Evolutionary conservation across 176 grass and related monocot species (phyloP).

Genomic region (Saccharum officinarum): DNA sequence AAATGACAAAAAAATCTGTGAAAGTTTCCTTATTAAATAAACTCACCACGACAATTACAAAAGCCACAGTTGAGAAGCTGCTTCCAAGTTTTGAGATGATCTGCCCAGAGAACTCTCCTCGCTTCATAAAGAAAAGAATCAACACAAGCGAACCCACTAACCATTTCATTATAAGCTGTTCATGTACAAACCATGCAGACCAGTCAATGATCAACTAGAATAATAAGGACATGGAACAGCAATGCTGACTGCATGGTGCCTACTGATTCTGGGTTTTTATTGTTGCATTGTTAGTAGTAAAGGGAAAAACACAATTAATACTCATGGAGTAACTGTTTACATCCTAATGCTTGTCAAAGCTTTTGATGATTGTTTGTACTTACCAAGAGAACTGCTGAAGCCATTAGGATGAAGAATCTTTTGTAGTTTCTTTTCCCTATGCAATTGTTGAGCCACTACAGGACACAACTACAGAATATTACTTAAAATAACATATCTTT

Average conservation of each 20-base stretch:
- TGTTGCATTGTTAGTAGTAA: not conserved
- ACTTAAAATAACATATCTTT: conserved; percentile 7
- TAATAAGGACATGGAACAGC: conserved; percentile 41
- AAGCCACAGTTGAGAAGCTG: conserved; percentile 85
- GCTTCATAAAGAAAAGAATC: conserved; percentile 75
- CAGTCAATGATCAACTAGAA: conserved; percentile 73
- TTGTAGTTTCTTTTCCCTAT: conserved; percentile 92
- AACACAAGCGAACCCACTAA: conserved; percentile 64
- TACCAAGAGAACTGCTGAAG: conserved; percentile 80
- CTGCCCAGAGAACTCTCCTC: conserved; percentile 67
- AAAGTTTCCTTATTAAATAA: not conserved
- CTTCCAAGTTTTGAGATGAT: conserved; percentile 86
- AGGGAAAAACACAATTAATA: not conserved
- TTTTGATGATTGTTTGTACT: conserved; percentile 3
- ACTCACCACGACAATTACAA: conserved; percentile 94
- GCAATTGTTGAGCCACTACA: conserved; percentile 97
- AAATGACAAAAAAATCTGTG: too few relatives aligned
- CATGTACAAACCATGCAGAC: conserved; percentile 64
- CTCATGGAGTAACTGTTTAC: not conserved
- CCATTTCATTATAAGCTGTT: conserved; percentile 94
- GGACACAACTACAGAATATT: too few relatives aligned
- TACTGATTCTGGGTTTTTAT: not conserved
- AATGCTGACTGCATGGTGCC: conserved; percentile 39
- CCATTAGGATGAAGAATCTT: conserved; percentile 89
- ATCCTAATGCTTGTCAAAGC: not conserved